Evolutionary conservation across 495 filamentous ascomycete species (phyloP).

Genomic region (Penicillium silybi): DNA sequence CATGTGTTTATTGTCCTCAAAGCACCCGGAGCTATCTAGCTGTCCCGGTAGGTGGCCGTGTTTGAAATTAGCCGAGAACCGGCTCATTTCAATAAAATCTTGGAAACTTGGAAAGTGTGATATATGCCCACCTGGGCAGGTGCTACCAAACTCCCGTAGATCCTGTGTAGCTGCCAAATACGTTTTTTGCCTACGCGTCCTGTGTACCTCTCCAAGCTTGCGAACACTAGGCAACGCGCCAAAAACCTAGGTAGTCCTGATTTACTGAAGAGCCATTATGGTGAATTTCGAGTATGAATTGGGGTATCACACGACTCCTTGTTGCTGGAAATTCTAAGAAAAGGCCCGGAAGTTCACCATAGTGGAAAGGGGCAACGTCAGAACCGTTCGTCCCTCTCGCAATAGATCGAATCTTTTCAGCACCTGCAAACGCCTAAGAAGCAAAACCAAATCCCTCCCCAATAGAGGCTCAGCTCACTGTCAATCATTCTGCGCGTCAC

Average conservation of each 20-base stretch:
- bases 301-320: not conserved
- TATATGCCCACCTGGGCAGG: not conserved
- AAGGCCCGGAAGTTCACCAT: not conserved
- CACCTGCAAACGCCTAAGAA: constrained; percentile 9
- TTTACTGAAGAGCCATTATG: not conserved
- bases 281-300: not conserved
- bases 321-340: not conserved
- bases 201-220: not conserved
- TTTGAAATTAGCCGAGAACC: not conserved
- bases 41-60: not conserved
- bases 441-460: not conserved
- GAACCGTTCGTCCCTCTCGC: not conserved
- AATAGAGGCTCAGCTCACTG: constrained; percentile 8
- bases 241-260: no score
- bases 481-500: constrained; percentile 15
- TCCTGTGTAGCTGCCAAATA: not conserved
- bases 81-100: not conserved
- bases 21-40: not conserved
- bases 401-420: not conserved
- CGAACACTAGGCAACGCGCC: no score
- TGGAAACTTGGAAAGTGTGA: not conserved
- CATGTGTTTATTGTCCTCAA: not conserved
- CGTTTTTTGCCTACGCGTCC: not conserved
- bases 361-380: not conserved
- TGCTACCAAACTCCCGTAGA: not conserved